A percentile compares a stretch with the other conserved stretches of the same genome.
These are phyloP conservation scores for Paramecium pentaurelia DNA, from an alignment of 73 alveolate species.

Conservation along the genomic window DNA sequence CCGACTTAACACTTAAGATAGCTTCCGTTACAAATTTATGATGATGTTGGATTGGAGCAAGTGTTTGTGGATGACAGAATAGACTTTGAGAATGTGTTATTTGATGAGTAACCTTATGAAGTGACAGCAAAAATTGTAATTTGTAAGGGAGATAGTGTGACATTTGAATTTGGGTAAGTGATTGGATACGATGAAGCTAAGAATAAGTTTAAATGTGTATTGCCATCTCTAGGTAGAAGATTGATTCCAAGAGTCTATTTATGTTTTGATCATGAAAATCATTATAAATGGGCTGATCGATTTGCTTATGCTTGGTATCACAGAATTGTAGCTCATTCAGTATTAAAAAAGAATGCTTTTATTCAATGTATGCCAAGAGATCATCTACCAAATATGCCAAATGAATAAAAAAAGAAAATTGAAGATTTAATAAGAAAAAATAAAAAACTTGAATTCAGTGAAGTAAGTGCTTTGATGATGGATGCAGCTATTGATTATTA, in stretches of 20 bases:
- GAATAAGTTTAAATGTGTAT: constrained; percentile 8
- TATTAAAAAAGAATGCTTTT: background rate
- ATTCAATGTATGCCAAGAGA: constrained; percentile 41
- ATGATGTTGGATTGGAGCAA: constrained; percentile 55
- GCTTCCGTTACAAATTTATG: constrained; percentile 55
- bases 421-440: constrained; percentile 37
- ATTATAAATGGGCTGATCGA: background rate
- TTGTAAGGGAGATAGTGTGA: background rate
- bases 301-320: constrained; percentile 10
- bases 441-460: constrained; percentile 35
- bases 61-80: constrained; percentile 18
- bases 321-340: background rate
- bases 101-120: constrained; percentile 33
- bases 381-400: constrained; percentile 45
- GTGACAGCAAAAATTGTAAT: constrained; percentile 12
- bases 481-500: constrained; percentile 53
- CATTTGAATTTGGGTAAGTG: constrained; percentile 30
- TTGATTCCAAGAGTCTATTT: constrained; percentile 21
- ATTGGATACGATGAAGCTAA: constrained; percentile 46
- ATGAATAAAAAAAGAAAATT: constrained; percentile 41
- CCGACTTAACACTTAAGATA: constrained; percentile 23
- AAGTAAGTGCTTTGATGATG: constrained; percentile 47
- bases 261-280: constrained; percentile 47
- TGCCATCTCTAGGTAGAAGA: background rate
- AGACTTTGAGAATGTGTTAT: constrained; percentile 6